Conservation (phyloP, 257 asterid genomes). For the Thymus mandschuricus region DNA sequence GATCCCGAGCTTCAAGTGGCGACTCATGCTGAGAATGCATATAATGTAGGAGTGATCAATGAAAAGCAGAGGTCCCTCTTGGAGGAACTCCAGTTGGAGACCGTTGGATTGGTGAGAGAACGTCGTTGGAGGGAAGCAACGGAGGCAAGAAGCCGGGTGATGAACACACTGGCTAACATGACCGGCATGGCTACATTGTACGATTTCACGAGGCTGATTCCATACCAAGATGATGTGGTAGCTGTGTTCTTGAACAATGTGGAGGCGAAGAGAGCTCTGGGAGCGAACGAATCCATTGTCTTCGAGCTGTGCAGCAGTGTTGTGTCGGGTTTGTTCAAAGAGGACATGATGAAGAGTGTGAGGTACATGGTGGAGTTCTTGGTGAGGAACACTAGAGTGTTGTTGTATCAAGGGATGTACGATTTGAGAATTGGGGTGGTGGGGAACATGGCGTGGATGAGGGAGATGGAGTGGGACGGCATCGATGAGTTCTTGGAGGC, state of each 20-base stretch:
- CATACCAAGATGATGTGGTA: constrained; percentile 63
- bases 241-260: constrained; percentile 48
- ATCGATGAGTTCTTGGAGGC: constrained; percentile 55
- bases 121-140: constrained; percentile 73
- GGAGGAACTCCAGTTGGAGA: constrained; percentile 60
- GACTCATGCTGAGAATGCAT: constrained; percentile 67
- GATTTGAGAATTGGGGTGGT: constrained; percentile 80
- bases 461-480: constrained; percentile 70
- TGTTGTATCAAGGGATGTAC: constrained; percentile 77
- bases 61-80: constrained; percentile 55
- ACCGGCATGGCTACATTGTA: constrained; percentile 80
- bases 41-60: constrained; percentile 63
- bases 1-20: constrained; percentile 74
- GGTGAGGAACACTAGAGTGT: constrained; percentile 59
- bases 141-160: constrained; percentile 47
- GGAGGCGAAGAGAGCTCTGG: constrained; percentile 58
- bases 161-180: constrained; percentile 52
- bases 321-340: constrained; percentile 50
- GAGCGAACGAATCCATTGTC: constrained; percentile 50
- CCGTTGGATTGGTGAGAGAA: constrained; percentile 39
- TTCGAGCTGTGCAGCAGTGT: constrained; percentile 57
- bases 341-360: constrained; percentile 87
- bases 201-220: constrained; percentile 61
- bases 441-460: constrained; percentile 75
- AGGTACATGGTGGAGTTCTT: constrained; percentile 65